Conservation (phyloP, 768 basidiomycete species). For the Tulasnella sp. region DNA sequence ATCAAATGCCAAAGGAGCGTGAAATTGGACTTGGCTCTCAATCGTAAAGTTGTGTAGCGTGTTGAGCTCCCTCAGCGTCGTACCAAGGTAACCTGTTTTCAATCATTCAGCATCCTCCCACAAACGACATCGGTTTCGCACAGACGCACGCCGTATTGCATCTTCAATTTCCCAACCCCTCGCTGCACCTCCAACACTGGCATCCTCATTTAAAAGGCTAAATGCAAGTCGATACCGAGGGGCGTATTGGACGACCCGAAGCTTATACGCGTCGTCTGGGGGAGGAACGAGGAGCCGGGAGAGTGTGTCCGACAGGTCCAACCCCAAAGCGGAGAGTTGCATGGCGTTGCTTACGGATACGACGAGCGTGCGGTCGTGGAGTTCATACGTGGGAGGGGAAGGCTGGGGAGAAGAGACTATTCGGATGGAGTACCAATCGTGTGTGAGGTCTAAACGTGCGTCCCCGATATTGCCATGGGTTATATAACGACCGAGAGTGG, state of each 20-base stretch:
- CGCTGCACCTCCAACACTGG: conserved; percentile 46
- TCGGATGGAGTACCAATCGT: conserved; percentile 1
- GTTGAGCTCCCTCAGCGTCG: conserved; percentile 46
- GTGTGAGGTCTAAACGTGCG: neutral
- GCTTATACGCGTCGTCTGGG: conserved; percentile 34
- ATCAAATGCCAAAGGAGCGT: conserved; percentile 77
- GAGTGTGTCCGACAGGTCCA: conserved; percentile 21
- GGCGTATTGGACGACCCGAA: conserved; percentile 60
- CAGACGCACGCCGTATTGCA: conserved; percentile 48
- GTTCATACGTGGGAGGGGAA: neutral
- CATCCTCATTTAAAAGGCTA: conserved; percentile 84
- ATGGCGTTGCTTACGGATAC: neutral
- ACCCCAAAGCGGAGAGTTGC: neutral
- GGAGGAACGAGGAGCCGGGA: conserved; percentile 32
- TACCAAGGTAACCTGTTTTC: conserved; percentile 50
- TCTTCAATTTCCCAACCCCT: conserved; percentile 60
- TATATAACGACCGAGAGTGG: too few relatives aligned
- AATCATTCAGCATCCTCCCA: neutral
- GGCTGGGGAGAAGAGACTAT: neutral
- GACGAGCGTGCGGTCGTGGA: neutral
- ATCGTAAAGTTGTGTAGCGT: conserved; percentile 80
- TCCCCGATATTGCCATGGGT: too few relatives aligned
- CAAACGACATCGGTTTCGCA: neutral
- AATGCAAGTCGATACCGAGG: conserved; percentile 80
- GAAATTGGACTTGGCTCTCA: conserved; percentile 88